These are phyloP conservation scores for Rhodosorus marinus DNA, from an alignment of 23 red algal genomes.

Conservation along the genomic window DNA sequence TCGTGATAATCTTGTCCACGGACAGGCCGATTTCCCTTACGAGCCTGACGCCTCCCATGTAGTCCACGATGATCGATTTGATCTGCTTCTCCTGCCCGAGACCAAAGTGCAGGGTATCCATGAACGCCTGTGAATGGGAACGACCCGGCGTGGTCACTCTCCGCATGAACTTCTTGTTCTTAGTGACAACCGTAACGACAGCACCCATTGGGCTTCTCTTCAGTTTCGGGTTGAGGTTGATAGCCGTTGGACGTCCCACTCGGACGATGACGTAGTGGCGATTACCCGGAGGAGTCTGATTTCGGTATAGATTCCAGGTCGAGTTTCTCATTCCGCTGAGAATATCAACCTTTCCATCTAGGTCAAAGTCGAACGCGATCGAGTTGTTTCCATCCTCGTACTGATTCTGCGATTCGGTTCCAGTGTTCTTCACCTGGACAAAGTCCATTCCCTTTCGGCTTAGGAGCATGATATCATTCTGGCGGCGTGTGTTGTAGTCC, in stretches of 20 bases:
- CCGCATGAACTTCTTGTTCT: too few species aligned
- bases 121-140: constrained; percentile 1
- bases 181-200: constrained; percentile 24
- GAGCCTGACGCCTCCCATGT: too few species aligned
- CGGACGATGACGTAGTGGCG: constrained; percentile 5
- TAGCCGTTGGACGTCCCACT: constrained; percentile 1
- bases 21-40: too few species aligned
- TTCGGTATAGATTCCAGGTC: constrained; percentile 2
- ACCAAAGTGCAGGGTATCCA: constrained; percentile 26
- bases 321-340: constrained; percentile 7
- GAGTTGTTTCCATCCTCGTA: background rate
- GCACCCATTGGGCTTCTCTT: too few species aligned
- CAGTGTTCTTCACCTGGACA: background rate
- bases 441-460: constrained; percentile 22
- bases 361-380: background rate
- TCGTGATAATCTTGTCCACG: too few species aligned
- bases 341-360: background rate
- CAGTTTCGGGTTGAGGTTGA: too few species aligned
- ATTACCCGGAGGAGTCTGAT: too few species aligned
- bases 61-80: too few species aligned
- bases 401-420: background rate
- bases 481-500: too few species aligned
- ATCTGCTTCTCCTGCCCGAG: too few species aligned
- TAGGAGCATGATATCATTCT: constrained; percentile 13
- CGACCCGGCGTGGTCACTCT: constrained; percentile 2